phyloP scores from a whole-genome alignment of 495 filamentous ascomycete genomes.

The Antarctomyces pellizariae region DNA sequence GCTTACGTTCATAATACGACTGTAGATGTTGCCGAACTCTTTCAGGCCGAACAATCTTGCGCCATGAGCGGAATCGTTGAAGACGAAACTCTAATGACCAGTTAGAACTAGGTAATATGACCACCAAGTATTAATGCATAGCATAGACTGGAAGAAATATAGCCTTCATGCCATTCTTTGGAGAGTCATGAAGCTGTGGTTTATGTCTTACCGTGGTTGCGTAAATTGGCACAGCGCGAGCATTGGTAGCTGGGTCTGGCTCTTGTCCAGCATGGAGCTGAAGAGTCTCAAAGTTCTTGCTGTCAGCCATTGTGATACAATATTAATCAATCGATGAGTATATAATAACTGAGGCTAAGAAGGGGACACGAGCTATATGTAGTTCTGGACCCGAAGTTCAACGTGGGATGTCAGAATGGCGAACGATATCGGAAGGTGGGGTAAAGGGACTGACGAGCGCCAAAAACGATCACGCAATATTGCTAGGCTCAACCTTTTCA shows the following conservation, averaged over 20 bases:
- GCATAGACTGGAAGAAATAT: background rate
- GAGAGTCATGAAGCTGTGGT: background rate
- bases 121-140: too few relatives aligned
- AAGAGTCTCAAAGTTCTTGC: slow-evolving; percentile 66
- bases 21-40: slow-evolving; percentile 97
- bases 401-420: too few relatives aligned
- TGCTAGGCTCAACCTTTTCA: too few relatives aligned
- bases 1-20: slow-evolving; percentile 71
- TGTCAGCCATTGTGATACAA: too few relatives aligned
- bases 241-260: slow-evolving; percentile 65
- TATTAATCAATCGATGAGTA: too few relatives aligned
- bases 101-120: too few relatives aligned
- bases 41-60: slow-evolving; percentile 93
- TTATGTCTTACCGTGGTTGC: slow-evolving; percentile 56
- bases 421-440: too few relatives aligned
- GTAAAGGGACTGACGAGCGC: too few relatives aligned
- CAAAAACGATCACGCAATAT: too few relatives aligned
- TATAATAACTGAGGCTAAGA: too few relatives aligned
- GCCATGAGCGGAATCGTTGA: slow-evolving; percentile 94
- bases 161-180: background rate
- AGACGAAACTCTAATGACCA: slow-evolving; percentile 82
- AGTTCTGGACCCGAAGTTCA: too few relatives aligned
- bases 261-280: slow-evolving; percentile 90
- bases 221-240: slow-evolving; percentile 90
- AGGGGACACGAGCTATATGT: too few relatives aligned